phyloP scores from a whole-genome alignment of 257 asterid genomes.

The Eucommia ulmoides region DNA sequence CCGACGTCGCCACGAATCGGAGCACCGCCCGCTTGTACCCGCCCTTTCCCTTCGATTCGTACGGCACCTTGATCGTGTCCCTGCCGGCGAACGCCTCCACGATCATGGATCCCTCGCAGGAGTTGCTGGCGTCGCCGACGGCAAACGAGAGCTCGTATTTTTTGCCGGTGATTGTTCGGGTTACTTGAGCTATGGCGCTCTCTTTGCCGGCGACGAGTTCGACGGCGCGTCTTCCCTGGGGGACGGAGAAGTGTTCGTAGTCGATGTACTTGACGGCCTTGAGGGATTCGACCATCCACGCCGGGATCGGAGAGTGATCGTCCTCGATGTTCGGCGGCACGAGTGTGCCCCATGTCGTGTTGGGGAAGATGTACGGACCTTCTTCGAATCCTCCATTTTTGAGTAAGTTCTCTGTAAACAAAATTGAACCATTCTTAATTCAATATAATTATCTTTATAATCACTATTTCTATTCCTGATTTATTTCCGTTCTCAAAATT shows the following conservation, averaged over 20 bases:
- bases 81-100: conserved; percentile 88
- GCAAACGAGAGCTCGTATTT: conserved; percentile 58
- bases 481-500: not conserved
- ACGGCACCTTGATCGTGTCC: conserved; percentile 63
- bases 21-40: conserved; percentile 75
- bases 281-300: conserved; percentile 93
- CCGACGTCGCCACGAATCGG: conserved; percentile 45
- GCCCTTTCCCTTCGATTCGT: conserved; percentile 80
- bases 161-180: conserved; percentile 52
- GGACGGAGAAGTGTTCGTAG: conserved; percentile 74
- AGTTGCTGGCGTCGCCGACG: conserved; percentile 86
- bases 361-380: conserved; percentile 84
- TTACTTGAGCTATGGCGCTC: conserved; percentile 87
- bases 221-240: conserved; percentile 60
- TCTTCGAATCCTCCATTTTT: conserved; percentile 89
- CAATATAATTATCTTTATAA: no score
- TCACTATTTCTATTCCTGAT: not conserved
- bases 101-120: conserved; percentile 83
- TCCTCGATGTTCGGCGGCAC: conserved; percentile 92
- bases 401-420: conserved; percentile 46
- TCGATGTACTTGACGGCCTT: conserved; percentile 89
- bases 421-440: no score
- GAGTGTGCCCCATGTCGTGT: conserved; percentile 89
- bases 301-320: conserved; percentile 87
- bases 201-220: conserved; percentile 95